Conservation (phyloP, 345 rosid species). For the Isatis tinctoria region DNA sequence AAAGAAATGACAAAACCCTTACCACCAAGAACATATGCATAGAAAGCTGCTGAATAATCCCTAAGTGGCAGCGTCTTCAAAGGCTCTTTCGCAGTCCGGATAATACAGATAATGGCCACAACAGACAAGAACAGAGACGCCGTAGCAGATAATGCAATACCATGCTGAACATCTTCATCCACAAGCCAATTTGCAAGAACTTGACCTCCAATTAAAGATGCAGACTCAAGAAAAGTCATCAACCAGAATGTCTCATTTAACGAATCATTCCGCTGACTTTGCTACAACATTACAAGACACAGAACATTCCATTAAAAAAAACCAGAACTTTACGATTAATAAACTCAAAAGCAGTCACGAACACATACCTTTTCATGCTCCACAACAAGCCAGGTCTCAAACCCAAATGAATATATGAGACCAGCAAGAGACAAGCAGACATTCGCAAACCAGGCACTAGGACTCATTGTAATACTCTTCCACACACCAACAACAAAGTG, state of each 20-base stretch:
- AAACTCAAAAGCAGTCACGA: background rate
- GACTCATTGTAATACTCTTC: conserved; percentile 58
- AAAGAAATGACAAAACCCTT: conserved; percentile 19
- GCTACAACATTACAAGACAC: conserved; percentile 45
- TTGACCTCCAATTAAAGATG: conserved; percentile 69
- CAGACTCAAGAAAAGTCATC: conserved; percentile 83
- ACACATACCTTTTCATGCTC: conserved; percentile 79
- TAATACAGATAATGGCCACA: conserved; percentile 43
- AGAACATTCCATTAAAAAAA: background rate
- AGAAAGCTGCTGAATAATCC: conserved; percentile 46
- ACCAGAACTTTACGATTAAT: background rate
- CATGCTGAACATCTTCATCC: conserved; percentile 38
- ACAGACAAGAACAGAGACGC: conserved; percentile 47
- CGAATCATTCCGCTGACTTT: conserved; percentile 70
- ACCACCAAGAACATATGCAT: conserved; percentile 58
- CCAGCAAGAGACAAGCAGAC: conserved; percentile 66
- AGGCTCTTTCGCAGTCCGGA: conserved; percentile 52
- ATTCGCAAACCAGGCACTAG: conserved; percentile 55
- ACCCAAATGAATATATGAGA: conserved; percentile 63
- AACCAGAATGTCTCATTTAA: conserved; percentile 87
- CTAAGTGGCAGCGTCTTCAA: conserved; percentile 33
- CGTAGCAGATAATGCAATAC: conserved; percentile 44
- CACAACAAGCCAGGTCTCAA: conserved; percentile 79
- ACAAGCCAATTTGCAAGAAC: conserved; percentile 68
- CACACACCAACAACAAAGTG: conserved; percentile 71